Evolutionary conservation across 2,329 filamentous ascomycete genomes (phyloP), one percentile per base, ranked within the genome.

Genomic region (Aspergillus fumigatiaffinis): DNA sequence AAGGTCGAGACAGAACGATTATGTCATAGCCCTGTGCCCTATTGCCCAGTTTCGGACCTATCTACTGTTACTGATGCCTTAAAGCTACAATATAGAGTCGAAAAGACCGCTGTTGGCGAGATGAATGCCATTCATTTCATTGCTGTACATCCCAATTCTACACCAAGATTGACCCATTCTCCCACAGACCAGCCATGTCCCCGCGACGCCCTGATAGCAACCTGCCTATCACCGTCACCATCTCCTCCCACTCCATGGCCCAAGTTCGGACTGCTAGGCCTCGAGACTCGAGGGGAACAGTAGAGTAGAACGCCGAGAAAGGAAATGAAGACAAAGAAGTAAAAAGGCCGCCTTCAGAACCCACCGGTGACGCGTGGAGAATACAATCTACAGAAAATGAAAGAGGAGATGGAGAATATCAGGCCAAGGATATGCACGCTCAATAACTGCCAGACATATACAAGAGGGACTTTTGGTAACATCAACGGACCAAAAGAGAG

Each of bases 361-460:
- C 54, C 29, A 58, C 54, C 44, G 56, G 53, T 26, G 50, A 42
- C 51, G 41, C 26, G 41, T 51, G 56, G 52, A 23, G 23, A 59
- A 42, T 54, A 55, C 21, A 59, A 52, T 53, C 48, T 32, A 58
- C 49, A 52, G 57, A 48, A 59, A 60, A 55, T 57, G 57, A 57
- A 63, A 62, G 57, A 54, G 63, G 52, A 65, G 57, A 62, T 57
- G 59, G 58, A 60, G 59, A 60, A 55, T 52, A 60, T 53, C 56
- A 51, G 52, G 61, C 55, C 51, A 60, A 58, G 56, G 46, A 61
- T 63, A 73, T 73, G 71, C 71, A 73, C 72, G 73, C 71, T 73
- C 64, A 71, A 70, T 65, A 72, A 69, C 61, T 66, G 63, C 64
- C 70, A 64, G 62, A 66, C 63, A 68, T 69, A 61, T 65, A 66